Evolutionary conservation across 2,329 filamentous ascomycete species (phyloP).

Genomic region (Aureobasidium namibiae): DNA sequence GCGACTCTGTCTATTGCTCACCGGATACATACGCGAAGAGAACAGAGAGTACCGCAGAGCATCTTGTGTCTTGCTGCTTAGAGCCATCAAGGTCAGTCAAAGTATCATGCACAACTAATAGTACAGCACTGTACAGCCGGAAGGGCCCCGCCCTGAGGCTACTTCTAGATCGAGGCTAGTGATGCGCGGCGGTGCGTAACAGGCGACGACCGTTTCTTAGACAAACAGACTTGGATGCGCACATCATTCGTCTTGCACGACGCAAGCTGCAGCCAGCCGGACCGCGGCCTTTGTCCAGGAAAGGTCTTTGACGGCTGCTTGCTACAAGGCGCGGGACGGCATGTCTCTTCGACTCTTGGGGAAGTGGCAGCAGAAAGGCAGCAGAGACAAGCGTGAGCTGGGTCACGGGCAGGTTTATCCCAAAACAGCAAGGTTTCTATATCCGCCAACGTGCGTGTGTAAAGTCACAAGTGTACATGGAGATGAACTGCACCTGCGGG

Average conservation of each 20-base stretch:
- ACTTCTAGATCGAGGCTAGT: conserved; percentile 2
- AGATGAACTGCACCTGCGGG: neutral
- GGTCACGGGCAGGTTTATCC: neutral
- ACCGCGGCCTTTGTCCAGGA: neutral
- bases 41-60: neutral
- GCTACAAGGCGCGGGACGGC: neutral
- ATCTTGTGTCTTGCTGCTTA: neutral
- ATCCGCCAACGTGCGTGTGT: neutral
- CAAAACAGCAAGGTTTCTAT: neutral
- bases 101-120: neutral
- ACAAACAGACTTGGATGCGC: neutral
- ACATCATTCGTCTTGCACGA: conserved; percentile 1
- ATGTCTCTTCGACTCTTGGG: neutral
- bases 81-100: neutral
- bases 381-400: neutral
- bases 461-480: conserved; percentile 1
- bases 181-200: neutral
- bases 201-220: neutral
- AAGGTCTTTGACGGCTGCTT: neutral
- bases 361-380: neutral
- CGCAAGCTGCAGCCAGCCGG: conserved; percentile 7
- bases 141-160: neutral
- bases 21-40: neutral
- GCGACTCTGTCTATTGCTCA: neutral
- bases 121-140: neutral